These are phyloP conservation scores for Microstegium vimineum DNA, from an alignment of 176 grass and related monocot genomes.

Conservation along the genomic window DNA sequence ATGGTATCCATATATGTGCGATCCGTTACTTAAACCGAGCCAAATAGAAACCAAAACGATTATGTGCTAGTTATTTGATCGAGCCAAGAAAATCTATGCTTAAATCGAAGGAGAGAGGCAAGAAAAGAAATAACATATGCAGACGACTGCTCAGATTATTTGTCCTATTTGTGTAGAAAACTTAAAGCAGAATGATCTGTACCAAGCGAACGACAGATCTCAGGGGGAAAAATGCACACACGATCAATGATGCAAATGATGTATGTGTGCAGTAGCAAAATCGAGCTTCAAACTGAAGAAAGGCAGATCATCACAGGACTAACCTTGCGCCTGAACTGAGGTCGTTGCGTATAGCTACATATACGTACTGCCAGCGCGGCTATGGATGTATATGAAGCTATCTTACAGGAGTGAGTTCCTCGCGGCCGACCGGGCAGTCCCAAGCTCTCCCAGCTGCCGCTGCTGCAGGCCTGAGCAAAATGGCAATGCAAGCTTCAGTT, in stretches of 20 bases:
- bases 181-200: not conserved
- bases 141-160: not conserved
- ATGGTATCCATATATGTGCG: not conserved
- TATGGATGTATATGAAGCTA: not conserved
- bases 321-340: conserved; percentile 5
- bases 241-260: not conserved
- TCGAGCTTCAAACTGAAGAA: not conserved
- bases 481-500: conserved; percentile 23
- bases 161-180: not conserved
- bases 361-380: not conserved
- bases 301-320: not conserved
- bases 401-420: not conserved
- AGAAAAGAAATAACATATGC: not conserved
- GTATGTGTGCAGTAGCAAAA: not conserved
- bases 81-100: not conserved
- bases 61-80: not conserved
- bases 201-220: not conserved
- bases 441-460: conserved; percentile 7
- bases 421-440: not conserved
- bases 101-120: not conserved
- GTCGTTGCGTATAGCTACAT: not conserved
- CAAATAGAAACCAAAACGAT: not conserved
- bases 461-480: not conserved
- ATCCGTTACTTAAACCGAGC: not conserved
- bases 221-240: not conserved